Evolutionary conservation across 176 grass and related monocot genomes (phyloP), one percentile per base, ranked within the genome.

Genomic region (Carex pumila): DNA sequence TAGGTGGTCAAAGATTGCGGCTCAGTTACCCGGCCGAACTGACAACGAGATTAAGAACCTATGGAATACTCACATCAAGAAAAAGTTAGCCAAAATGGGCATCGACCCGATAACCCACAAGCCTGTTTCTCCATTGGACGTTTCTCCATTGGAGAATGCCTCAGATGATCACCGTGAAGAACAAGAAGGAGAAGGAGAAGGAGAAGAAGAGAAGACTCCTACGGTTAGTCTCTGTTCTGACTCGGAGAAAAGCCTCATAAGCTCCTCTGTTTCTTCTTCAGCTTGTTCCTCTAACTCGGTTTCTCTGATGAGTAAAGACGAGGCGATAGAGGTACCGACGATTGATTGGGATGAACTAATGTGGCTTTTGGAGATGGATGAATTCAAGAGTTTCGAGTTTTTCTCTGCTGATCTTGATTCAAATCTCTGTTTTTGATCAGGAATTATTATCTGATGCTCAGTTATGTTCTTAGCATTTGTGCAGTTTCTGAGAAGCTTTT

Each of bases 1-100:
- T 55, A 97, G 94, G 78, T 99, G 96, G 93, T 95, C 96, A 47
- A 99, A 99, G 91, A 98, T 98, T 70, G 95, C 95, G 19, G 87
- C 92, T 61, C 68, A 81, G 43, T 93, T 98, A 0, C 95, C 95
- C 0, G 95, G 95, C 14, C 86, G 95, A 83, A 98, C 95, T 5
- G 95, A 99, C 85, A 99, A 99, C 69, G 96, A 99, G 85, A 95
- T 99, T 70, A 99, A 99, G 91, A 99, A 99, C 84, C 89, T 92
- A 60, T 99, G 96, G 96, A 95, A 99, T 88, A 99, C 96, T 0
- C 93, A 99, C 84, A 95, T 99, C 88, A 91, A 91, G 71, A 98
- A 98, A 85, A 98, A 98, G 83, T 91, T 98, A 31, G 83, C 86
- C 64, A 90, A 82, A 87, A 91, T 91, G 93, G 96, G 96, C 60